Evolutionary conservation across 2,329 filamentous ascomycete species (phyloP), one percentile per base, ranked within the genome.

Genomic region (Myriosclerotinia curreyana): DNA sequence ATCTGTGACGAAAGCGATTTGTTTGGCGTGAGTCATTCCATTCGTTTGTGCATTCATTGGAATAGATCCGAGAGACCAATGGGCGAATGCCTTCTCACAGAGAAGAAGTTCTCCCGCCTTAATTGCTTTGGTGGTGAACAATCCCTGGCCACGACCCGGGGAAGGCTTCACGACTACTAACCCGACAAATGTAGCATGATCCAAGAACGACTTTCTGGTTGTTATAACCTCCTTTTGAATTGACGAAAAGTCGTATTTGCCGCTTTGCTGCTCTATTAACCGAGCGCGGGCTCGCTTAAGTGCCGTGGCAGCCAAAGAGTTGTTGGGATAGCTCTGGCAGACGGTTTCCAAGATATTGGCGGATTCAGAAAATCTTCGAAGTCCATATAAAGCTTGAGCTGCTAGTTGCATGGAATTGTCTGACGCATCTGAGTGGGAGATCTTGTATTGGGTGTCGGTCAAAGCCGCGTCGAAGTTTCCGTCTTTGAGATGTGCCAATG

Each of bases 381-480:
- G 58, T 2, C 38, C 36, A 49, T 69, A 69, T 42, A 66, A 50
- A 46, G 56, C 55, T 49, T 65, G 63, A 42, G 40, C 40, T 6
- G 34, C 48, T 53, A 58, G 65, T 17, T 66, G 62, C 28, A 66
- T 38, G 53, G 62, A 42, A 5, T 66, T 66, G 28, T 65, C 51
- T 17, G 62, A 20, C 12, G 31, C 31, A 34, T 60, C 40, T 2
- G 31, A 5, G 52, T 22, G n/a, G 17, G 52, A 56, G 11, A 48
- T 28, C 38, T 53, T 38, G 14, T 22, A 51, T 56, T 63, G 20
- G 14, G 38, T 56, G 66, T 78, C 75, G 11, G 51, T 22, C 3
- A 79, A 68, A 8, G 74, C 76, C 6, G 75, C 72, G 51, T 79
- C 76, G 51, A 74, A 78, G 61, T 66, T 68, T 51, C 69, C 69